Evolutionary conservation across 495 filamentous ascomycete genomes (phyloP).

Genomic region (Podospora conica): DNA sequence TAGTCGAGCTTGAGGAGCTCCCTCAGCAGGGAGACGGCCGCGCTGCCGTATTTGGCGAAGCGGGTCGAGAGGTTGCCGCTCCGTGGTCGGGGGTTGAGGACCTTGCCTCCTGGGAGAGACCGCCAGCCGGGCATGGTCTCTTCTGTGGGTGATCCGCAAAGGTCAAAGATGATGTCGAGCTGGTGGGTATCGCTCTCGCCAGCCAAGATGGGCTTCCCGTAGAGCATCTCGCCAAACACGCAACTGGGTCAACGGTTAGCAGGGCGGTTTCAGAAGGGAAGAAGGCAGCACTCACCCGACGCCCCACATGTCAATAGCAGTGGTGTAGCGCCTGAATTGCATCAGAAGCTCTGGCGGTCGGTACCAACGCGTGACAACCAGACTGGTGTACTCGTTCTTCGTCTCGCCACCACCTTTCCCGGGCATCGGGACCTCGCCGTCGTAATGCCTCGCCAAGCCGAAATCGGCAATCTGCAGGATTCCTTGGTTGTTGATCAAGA

Average conservation of each 20-base stretch:
- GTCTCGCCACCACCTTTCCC: slow-evolving; percentile 82
- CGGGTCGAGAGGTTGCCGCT: slow-evolving; percentile 59
- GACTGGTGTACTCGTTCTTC: slow-evolving; percentile 80
- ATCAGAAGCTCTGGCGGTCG: slow-evolving; percentile 89
- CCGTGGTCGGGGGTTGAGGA: slow-evolving; percentile 56
- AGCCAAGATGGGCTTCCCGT: slow-evolving; percentile 84
- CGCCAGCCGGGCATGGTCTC: slow-evolving; percentile 92
- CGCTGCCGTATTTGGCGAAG: slow-evolving; percentile 59
- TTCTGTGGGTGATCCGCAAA: slow-evolving; percentile 88
- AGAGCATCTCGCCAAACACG: slow-evolving; percentile 98
- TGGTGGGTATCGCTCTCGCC: slow-evolving; percentile 87
- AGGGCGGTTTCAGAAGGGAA: background rate
- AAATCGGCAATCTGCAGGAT: slow-evolving; percentile 97
- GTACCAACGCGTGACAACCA: slow-evolving; percentile 97
- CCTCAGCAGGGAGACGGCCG: slow-evolving; percentile 70
- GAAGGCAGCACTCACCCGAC: slow-evolving; percentile 59
- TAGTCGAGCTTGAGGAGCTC: slow-evolving; percentile 87
- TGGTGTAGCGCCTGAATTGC: slow-evolving; percentile 80
- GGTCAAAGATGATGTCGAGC: slow-evolving; percentile 80
- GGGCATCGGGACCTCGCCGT: slow-evolving; percentile 71
- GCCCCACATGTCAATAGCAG: slow-evolving; percentile 97
- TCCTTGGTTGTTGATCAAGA: slow-evolving; percentile 91
- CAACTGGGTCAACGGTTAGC: slow-evolving; percentile 52
- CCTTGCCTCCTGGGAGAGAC: slow-evolving; percentile 72
- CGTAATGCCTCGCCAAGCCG: slow-evolving; percentile 87